These are phyloP conservation scores for Bolboschoenus planiculmis DNA, from an alignment of 176 grass and related monocot genomes.

Conservation along the genomic window DNA sequence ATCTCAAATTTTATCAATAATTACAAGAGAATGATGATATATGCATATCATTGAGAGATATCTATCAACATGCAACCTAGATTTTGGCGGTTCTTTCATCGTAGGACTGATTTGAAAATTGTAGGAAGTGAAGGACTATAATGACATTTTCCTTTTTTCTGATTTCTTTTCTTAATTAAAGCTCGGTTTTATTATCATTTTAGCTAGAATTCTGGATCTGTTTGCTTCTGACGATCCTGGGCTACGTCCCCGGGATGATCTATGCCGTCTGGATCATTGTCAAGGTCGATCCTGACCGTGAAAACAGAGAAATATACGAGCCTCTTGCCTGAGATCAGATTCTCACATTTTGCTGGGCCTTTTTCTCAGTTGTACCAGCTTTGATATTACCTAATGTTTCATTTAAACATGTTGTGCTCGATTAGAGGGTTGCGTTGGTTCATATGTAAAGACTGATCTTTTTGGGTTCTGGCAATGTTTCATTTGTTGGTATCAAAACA, in stretches of 20 bases:
- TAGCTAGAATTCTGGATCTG: constrained; percentile 71
- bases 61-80: neutral
- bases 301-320: constrained; percentile 33
- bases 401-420: neutral
- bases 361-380: neutral
- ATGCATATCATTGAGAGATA: neutral
- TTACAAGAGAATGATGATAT: neutral
- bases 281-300: constrained; percentile 19
- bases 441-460: neutral
- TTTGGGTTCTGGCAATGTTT: neutral
- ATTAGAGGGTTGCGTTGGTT: neutral
- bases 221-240: constrained; percentile 57
- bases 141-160: neutral
- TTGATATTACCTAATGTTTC: neutral
- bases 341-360: neutral
- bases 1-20: neutral
- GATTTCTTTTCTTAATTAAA: neutral
- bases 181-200: neutral
- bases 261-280: constrained; percentile 54
- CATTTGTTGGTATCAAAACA: neutral
- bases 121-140: neutral
- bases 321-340: constrained; percentile 26
- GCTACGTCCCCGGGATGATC: constrained; percentile 63
- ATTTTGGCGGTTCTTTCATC: neutral
- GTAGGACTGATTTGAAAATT: neutral